Evolutionary conservation across 164 flowering plant species (phyloP).

Genomic region (Vitis amurensis): DNA sequence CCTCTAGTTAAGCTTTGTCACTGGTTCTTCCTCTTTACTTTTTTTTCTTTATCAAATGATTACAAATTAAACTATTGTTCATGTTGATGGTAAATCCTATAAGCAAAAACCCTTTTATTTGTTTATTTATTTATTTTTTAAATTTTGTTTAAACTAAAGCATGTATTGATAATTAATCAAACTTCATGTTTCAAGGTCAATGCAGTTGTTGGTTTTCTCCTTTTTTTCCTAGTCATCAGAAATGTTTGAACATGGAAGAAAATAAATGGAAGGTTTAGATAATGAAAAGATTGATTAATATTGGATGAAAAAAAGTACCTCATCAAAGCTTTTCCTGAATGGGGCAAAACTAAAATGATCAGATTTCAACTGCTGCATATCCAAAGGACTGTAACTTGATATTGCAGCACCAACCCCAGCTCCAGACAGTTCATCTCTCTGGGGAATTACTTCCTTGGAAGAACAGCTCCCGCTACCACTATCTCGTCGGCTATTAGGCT

Average conservation of each 20-base stretch:
- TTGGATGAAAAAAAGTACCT: constrained; percentile 33
- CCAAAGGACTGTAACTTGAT: constrained; percentile 49
- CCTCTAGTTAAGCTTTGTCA: no score
- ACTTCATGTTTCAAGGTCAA: no score
- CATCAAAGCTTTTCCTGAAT: constrained; percentile 48
- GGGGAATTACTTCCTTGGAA: constrained; percentile 42
- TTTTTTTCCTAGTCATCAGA: no score
- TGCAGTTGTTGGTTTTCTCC: no score
- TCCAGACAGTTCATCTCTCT: constrained; percentile 45
- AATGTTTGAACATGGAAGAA: no score
- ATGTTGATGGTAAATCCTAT: not conserved
- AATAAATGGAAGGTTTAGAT: no score
- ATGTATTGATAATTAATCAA: no score
- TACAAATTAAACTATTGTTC: not conserved
- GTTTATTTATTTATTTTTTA: no score
- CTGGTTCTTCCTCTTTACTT: no score
- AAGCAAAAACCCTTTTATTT: no score
- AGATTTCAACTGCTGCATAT: constrained; percentile 72
- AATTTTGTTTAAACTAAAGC: no score
- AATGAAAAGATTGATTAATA: not conserved
- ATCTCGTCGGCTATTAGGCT: constrained; percentile 39
- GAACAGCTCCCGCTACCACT: constrained; percentile 66
- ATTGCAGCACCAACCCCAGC: constrained; percentile 32
- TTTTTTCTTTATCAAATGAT: not conserved
- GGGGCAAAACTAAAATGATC: constrained; percentile 66